A percentile compares a stretch with the other conserved stretches of the same genome.
Evolutionary conservation across 1,284 basidiomycete genomes (phyloP).

Genomic region (Amylostereum chailletii): DNA sequence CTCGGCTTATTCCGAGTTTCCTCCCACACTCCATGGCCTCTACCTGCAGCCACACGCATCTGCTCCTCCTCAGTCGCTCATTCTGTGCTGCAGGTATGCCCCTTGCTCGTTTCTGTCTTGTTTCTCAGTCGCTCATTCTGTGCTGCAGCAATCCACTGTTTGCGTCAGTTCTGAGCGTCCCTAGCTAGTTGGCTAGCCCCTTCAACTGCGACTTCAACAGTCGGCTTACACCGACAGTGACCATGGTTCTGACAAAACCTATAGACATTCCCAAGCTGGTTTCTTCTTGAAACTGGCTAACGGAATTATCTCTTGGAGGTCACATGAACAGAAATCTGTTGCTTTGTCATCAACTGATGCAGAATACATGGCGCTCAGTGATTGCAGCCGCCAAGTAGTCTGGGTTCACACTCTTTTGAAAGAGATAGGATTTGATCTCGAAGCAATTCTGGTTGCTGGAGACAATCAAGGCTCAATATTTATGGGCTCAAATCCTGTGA

Average conservation of each 20-base stretch:
- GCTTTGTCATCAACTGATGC: constrained; percentile 24
- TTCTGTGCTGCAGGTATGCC: too few relatives aligned
- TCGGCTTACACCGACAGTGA: constrained; percentile 18
- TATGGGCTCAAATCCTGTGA: constrained; percentile 21
- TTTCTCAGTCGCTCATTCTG: too few relatives aligned
- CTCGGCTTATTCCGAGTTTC: too few relatives aligned
- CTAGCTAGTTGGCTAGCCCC: too few relatives aligned
- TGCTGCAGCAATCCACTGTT: too few relatives aligned
- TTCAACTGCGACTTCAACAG: too few relatives aligned
- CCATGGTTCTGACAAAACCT: constrained; percentile 16
- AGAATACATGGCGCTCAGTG: constrained; percentile 23
- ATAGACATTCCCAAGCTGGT: constrained; percentile 14
- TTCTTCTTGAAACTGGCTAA: constrained; percentile 16
- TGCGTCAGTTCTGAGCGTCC: too few relatives aligned
- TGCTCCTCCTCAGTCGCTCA: too few relatives aligned
- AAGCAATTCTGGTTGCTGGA: constrained; percentile 14
- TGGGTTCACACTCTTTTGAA: constrained; percentile 17
- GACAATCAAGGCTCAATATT: constrained; percentile 30
- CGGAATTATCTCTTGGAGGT: constrained; percentile 17
- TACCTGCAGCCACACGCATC: too few relatives aligned
- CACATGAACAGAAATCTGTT: constrained; percentile 17
- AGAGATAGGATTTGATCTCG: constrained; percentile 14
- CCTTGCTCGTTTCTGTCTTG: too few relatives aligned
- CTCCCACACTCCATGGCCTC: too few relatives aligned
- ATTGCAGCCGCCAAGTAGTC: constrained; percentile 15